phyloP scores from a whole-genome alignment of 805 yeast species.

The Scheffersomyces coipomensis region DNA sequence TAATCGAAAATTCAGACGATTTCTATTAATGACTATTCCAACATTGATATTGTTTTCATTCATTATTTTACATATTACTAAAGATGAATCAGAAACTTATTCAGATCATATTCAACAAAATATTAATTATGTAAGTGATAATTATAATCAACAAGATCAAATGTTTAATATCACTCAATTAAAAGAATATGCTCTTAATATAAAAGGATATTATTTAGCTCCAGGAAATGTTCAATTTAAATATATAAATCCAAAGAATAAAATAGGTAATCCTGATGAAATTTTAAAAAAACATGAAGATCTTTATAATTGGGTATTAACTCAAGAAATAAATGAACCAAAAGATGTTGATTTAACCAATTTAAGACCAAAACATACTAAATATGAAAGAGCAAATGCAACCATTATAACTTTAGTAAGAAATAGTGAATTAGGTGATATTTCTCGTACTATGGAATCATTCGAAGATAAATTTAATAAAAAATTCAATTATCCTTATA shows the following conservation, averaged over 20 bases:
- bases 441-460: slow-evolving; percentile 53
- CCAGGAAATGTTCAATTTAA: slow-evolving; percentile 31
- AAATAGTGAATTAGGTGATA: slow-evolving; percentile 53
- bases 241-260: slow-evolving; percentile 26
- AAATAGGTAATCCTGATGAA: slow-evolving; percentile 25
- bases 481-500: slow-evolving; percentile 78
- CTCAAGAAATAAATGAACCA: slow-evolving; percentile 48
- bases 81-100: too few species aligned
- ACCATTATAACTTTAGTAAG: slow-evolving; percentile 73
- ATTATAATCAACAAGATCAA: too few species aligned
- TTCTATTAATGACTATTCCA: too few species aligned
- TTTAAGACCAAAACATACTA: slow-evolving; percentile 24
- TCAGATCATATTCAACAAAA: too few species aligned
- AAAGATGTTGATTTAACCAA: slow-evolving; percentile 31
- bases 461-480: slow-evolving; percentile 66
- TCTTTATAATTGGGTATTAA: slow-evolving; percentile 36
- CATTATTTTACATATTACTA: too few species aligned
- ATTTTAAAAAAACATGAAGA: slow-evolving; percentile 38
- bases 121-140: too few species aligned
- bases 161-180: too few species aligned
- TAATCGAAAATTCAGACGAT: too few species aligned
- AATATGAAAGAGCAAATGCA: slow-evolving; percentile 60
- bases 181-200: too few species aligned
- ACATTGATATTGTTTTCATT: too few species aligned
- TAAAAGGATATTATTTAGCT: slow-evolving; percentile 16